Evolutionary conservation across 2,329 filamentous ascomycete genomes (phyloP), one percentile per base, ranked within the genome.

Genomic region (Alternaria solani): DNA sequence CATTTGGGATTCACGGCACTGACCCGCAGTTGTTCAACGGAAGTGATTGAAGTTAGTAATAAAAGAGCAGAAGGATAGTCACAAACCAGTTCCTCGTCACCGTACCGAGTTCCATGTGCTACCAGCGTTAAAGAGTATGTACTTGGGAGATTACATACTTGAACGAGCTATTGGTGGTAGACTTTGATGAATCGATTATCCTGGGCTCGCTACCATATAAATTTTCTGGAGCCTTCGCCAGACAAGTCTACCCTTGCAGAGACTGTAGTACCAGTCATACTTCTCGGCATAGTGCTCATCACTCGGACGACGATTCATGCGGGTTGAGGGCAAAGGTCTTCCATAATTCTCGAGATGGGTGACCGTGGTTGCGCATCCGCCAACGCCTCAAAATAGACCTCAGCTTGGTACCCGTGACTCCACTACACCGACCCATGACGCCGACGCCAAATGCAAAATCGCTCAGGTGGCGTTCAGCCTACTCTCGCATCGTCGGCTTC

Each of bases 401-500:
- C n/a, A 30, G 44, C 20, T 46, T 43, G 25, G 38, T 34, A 51
- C 47, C 28, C 18, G 25, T 44, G 39, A 57, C 47, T 57, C 47
- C 55, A 28, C 34, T 42, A 25, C 28, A 34, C 44, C 36, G 49
- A 42, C 44, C 54, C 47, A 46, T 47, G 53, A 57, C 53, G 53
- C 57, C 53, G 41, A 51, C 26, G 26, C 53, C 32, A 36, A 60
- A 36, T 34, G 26, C 20, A n/a, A 44, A 32, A 28, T 12, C 26
- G 23, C 25, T 8, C 51, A 59, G 30, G 14, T 44, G 54, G 12
- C 44, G 49, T 38, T 52, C 62, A 69, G 9, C 63, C 70, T 3
- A 73, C 70, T 30, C 75, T 65, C 63, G 74, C 74, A 51, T 77
- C 75, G 11, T 72, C 76, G 11, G 57, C 71, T 55, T 76, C 74